phyloP scores from a whole-genome alignment of 140 eudicot species.

The Ambrosia hybrid region DNA sequence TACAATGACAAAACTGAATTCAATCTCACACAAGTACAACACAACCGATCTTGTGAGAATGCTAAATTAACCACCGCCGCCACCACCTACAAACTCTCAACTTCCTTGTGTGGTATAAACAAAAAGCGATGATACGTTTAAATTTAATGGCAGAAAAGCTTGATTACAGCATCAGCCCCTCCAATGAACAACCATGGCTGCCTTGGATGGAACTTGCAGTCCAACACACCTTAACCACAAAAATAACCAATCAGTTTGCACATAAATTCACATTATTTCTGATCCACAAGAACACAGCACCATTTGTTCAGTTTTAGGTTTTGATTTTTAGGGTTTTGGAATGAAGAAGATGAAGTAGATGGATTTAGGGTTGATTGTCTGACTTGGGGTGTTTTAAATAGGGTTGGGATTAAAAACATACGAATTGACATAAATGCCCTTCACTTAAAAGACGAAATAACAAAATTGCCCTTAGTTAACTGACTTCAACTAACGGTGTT shows the following conservation, averaged over 20 bases:
- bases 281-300: too few species aligned
- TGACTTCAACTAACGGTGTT: too few species aligned
- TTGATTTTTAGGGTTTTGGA: too few species aligned
- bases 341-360: too few species aligned
- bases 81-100: background rate
- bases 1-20: constrained; percentile 25
- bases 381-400: too few species aligned
- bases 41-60: constrained; percentile 2
- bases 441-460: too few species aligned
- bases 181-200: constrained; percentile 96
- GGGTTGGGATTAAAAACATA: too few species aligned
- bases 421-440: too few species aligned
- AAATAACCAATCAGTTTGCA: constrained; percentile 18
- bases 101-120: constrained; percentile 16
- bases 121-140: background rate
- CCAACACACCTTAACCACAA: constrained; percentile 62
- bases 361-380: too few species aligned
- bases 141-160: constrained; percentile 66
- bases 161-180: constrained; percentile 79
- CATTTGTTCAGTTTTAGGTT: too few species aligned
- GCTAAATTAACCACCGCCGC: constrained; percentile 6
- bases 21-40: constrained; percentile 22
- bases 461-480: too few species aligned
- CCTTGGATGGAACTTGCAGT: constrained; percentile 88
- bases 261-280: background rate